These are phyloP conservation scores for Scleroderma citrinum DNA, from an alignment of 768 basidiomycete genomes.

Conservation along the genomic window DNA sequence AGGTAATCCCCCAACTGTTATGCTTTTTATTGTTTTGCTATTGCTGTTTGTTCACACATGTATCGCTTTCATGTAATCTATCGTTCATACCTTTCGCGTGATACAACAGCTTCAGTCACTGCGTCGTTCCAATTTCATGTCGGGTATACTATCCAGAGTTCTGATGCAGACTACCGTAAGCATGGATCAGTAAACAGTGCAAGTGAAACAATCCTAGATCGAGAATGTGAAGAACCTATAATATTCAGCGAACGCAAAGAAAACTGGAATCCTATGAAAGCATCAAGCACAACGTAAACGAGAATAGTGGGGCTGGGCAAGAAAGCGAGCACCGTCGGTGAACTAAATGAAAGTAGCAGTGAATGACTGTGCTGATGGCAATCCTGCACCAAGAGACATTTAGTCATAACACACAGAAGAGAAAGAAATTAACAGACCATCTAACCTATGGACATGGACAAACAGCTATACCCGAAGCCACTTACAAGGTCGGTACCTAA, in stretches of 20 bases:
- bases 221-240: not conserved
- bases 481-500: constrained; percentile 15
- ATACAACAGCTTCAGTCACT: not conserved
- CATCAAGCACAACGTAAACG: constrained; percentile 16
- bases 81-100: no score
- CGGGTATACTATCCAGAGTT: constrained; percentile 14
- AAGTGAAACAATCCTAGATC: not conserved
- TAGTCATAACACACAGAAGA: not conserved
- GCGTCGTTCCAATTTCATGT: constrained; percentile 2
- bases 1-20: not conserved
- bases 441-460: constrained; percentile 19
- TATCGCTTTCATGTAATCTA: no score
- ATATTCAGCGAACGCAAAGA: not conserved
- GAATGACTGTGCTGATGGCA: constrained; percentile 19
- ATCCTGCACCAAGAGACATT: not conserved
- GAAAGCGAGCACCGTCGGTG: constrained; percentile 15
- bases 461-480: constrained; percentile 15
- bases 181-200: not conserved
- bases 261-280: constrained; percentile 5
- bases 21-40: no score
- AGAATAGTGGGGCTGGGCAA: not conserved
- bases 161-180: constrained; percentile 8
- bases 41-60: no score
- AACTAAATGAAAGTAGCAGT: constrained; percentile 30
- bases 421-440: constrained; percentile 11